These are phyloP conservation scores for Haberlea rhodopensis DNA, from an alignment of 257 asterid genomes.

Conservation along the genomic window DNA sequence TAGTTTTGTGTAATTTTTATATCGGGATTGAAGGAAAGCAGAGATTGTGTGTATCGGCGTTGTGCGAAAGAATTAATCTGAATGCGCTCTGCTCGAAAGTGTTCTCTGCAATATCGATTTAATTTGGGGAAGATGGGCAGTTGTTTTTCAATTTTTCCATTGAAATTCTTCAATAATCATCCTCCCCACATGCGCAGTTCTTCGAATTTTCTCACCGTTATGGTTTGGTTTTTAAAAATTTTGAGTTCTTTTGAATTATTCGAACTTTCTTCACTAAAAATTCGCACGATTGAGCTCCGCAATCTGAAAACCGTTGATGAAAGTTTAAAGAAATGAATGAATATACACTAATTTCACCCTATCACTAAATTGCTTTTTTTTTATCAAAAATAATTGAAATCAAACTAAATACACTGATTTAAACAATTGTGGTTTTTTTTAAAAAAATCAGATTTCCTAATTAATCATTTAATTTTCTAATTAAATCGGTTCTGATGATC, in stretches of 20 bases:
- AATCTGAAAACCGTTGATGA: no score
- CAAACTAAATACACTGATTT: no score
- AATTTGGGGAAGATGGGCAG: conserved; percentile 53
- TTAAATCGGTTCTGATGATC: no score
- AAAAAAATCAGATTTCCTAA: no score
- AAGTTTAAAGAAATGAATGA: no score
- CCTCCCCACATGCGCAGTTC: conserved; percentile 37
- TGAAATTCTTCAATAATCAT: conserved; percentile 57
- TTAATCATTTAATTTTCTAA: no score
- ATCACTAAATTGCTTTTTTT: no score
- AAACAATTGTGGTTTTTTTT: no score
- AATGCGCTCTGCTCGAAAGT: conserved; percentile 56
- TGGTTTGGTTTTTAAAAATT: neutral
- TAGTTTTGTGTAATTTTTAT: neutral
- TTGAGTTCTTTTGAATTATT: neutral
- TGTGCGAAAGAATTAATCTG: conserved; percentile 30
- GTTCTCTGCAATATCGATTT: conserved; percentile 41
- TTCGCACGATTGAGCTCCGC: no score
- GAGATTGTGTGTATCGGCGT: conserved; percentile 54
- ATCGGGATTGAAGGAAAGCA: conserved; percentile 23
- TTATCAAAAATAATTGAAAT: no score
- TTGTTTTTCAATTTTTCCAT: conserved; percentile 41
- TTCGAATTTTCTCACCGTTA: conserved; percentile 11
- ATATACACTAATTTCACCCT: no score
- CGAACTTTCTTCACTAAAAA: neutral